Base-by-base conservation (phyloP, 805 yeast genomes). In the Metschnikowia cubensis region DNA sequence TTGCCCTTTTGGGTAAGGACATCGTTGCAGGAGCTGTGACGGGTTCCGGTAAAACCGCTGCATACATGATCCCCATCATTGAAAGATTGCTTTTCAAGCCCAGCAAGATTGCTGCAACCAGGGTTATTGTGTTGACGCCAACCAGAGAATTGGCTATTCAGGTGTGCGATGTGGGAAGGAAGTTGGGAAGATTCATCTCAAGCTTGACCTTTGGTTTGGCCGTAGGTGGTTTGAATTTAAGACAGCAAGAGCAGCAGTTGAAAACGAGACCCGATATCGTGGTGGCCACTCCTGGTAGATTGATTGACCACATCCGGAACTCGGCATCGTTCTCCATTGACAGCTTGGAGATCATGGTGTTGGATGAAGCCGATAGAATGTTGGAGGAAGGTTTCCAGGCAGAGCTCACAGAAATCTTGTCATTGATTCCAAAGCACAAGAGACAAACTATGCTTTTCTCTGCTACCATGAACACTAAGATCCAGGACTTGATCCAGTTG, bases 281-380 rank as follows among this genome's bases (percentile, higher is more conserved):
- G 18, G 83, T 94, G 66, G 98, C 99, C 20, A 94, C 99, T 0
- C 99, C 99, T 1, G 99, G 99, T 81, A 81, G 99, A 74, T 85
- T 94, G 58, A 94, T 94, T 63, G 99, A 94, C 69, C 99, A 94
- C 70, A 82, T 94, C 50, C 79, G 98, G 65, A 94, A 94, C 72
- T 91, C 98, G 6, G 89, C 97, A 6, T 85, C 94, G 47, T 94
- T 94, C 67, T 82, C 83, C 44, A 95, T 90, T 43, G 98, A 94
- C 58, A 77, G 84, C 33, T 94, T 94, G 45, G 99, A 94, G 72
- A 87, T 94, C 48, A 75, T 94, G 60, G 95, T 94, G 31, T 79
- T 94, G 59, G 99, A 94, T 74, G 99, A 94, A 75, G 99, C 99
- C 52, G 99, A 94, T 77, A 84, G 99, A 74, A 94, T 94, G 98